Evolutionary conservation across 2,329 filamentous ascomycete genomes (phyloP), one percentile per base, ranked within the genome.

Genomic region (Talaromyces rugulosus): DNA sequence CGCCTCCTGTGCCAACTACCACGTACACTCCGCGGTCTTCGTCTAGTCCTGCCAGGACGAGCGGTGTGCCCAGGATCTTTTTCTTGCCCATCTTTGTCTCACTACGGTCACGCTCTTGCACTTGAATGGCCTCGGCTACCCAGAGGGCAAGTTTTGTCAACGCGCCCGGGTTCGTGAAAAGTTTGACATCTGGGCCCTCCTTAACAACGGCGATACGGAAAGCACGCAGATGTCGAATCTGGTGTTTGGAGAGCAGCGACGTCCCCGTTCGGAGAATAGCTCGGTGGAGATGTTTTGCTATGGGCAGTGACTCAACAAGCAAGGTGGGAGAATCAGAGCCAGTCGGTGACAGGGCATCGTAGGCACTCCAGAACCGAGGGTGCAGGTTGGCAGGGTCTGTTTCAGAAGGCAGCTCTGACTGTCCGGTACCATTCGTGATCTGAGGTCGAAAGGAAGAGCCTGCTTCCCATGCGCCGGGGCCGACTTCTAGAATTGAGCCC

Each of bases 161-260:
- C 1, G 95, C 95, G 5, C 93, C 91, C 0, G 95, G 93, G 71
- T 98, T 94, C 0, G 89, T 92, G 77, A 99, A 99, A 11, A 98
- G 83, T n/a, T 85, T 79, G 0, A 96, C 89, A 69, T 98, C 95
- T 0, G 93, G 92, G 0, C 94, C 92, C 71, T 98, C 95, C 73
- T 96, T 96, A 68, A 99, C 92, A 4, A 98, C 90, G 36, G 91
- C 96, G 83, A 99, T 92, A 56, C 95, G 90, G 75, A 98, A 99
- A 0, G 94, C 90, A 55, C 92, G 87, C 16, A 99, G 82, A 74
- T 97, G 92, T 42, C 92, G 90, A 72, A 99, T 96, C 70, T 97
- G 93, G 62, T 90, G 89, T 78, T 99, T 99, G 67, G 92, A 91
- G 63, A 99, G 90, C 31, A 99, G 83, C 0, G 91, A 89, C 0